Evolutionary conservation across 1,139 yeast species (phyloP), one percentile per base, ranked within the genome.

Genomic region (Suhomyces choctaworum): DNA sequence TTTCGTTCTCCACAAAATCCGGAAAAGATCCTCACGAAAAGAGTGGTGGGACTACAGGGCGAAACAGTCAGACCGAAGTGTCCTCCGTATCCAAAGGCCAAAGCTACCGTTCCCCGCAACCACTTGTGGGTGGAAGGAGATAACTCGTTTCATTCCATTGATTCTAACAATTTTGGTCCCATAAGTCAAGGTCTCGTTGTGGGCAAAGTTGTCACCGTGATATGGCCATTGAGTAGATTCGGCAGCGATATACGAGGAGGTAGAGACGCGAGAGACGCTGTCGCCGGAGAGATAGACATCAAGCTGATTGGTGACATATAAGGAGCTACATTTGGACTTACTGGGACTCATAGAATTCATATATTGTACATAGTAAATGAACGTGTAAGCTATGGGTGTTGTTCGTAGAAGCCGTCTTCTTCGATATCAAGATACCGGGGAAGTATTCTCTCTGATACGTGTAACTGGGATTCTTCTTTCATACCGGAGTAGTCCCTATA

Each of bases 81-180:
- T 8, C 58, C 61, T 20, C 80, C 80, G 13, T 87, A 84, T 53
- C 92, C 95, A 1, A 74, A 79, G 50, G 63, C 70, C 2, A 64
- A 66, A 27, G 80, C 82, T 7, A 62, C 62, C 16, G 64, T 90
- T 2, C 96, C 96, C 4, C 61, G 86, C 38, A 83, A 81, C 50
- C 97, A 90, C 55, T 51, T 87, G 9, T 90, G 97, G 97, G 89
- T 89, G 0, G 97, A 90, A 58, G 97, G 97, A 3, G 97, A 90
- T 56, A 89, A 88, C 54, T 60, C 61, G n/a, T 65, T 82, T 36
- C 96, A 87, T 51, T 83, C 95, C 1, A 64, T 88, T 4, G 97
- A 89, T 59, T 81, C 92, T 31, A 88, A 88, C 55, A 73, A 72
- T 7, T 89, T 85, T 62, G 97, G 97, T 0, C 95, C 96, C 0